Base-by-base conservation (phyloP, 2,329 filamentous ascomycete genomes). In the Colletotrichum liaoningense region DNA sequence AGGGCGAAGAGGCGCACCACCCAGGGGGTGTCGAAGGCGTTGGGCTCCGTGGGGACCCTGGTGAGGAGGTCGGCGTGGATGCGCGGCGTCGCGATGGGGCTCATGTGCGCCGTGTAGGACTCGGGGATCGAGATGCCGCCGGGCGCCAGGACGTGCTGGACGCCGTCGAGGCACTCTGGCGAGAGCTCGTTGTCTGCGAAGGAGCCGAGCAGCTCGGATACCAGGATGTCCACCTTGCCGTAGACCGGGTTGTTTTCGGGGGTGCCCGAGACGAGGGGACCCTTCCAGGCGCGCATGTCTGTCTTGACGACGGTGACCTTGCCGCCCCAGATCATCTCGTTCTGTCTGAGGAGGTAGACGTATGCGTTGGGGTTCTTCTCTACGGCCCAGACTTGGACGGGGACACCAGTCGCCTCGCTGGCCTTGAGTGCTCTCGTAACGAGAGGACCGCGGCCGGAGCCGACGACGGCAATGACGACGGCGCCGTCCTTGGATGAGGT, bases 281-380 rank as follows among this genome's bases (percentile, higher is more conserved):
- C 97, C 78, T 94, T 93, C 97, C 97, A 99, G 73, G 93, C 93
- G 62, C 97, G 92, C 97, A 99, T 99, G 81, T 99, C 97, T 1
- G 95, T 97, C 84, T 98, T 97, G 76, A 98, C 93, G 38, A 99
- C 90, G 1, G 92, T 95, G 24, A 98, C 96, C 66, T 89, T 89
- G 26, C 92, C 91, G 70, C 87, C 88, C 97, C 97, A 99, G n/a
- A 91, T 88, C 22, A 88, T 90, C 75, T 92, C 88, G 79, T 98
- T 98, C 80, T 97, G 95, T 28, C 94, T 90, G 74, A 98, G 91
- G 2, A 99, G 90, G 76, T 98, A 92, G 7, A 99, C 95, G 80
- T 96, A 98, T 0, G 97, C 97, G 79, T 99, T 98, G 4, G 95
- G 97, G 83, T 99, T 99, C 88, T 99, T 99, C 84, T 99, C 97